These are phyloP conservation scores for Didymella pinodella DNA, from an alignment of 2,329 filamentous ascomycete species.

Conservation along the genomic window DNA sequence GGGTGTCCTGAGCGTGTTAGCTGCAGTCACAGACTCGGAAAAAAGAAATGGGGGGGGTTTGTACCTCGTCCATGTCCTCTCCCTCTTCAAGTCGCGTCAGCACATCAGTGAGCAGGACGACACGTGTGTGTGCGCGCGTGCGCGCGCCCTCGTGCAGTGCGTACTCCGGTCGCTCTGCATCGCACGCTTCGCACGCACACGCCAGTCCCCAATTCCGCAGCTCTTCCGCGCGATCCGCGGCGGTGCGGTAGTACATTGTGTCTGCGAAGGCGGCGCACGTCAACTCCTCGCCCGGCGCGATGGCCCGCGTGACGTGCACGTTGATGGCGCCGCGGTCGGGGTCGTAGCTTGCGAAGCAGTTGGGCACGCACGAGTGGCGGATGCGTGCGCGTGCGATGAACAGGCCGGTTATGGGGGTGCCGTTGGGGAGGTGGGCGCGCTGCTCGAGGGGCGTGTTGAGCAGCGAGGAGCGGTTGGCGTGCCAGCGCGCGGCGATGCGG, in stretches of 20 bases:
- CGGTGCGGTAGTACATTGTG: conserved; percentile 18
- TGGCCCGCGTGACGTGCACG: conserved; percentile 19
- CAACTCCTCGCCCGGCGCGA: conserved; percentile 21
- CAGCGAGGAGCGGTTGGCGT: conserved; percentile 16
- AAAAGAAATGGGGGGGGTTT: neutral
- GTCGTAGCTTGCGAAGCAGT: conserved; percentile 25
- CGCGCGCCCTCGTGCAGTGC: conserved; percentile 14
- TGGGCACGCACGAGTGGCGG: conserved; percentile 38
- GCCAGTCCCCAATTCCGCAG: conserved; percentile 10
- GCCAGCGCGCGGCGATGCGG: conserved; percentile 26
- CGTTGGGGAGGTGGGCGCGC: neutral
- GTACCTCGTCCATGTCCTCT: neutral
- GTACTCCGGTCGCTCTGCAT: conserved; percentile 3
- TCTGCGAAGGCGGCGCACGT: conserved; percentile 15
- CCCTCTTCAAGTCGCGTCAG: conserved; percentile 4
- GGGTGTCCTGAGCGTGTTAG: conserved; percentile 6
- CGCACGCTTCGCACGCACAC: conserved; percentile 26
- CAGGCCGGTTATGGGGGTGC: conserved; percentile 24
- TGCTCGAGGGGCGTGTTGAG: conserved; percentile 6
- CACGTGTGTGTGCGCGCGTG: conserved; percentile 7
- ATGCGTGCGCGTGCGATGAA: conserved; percentile 46
- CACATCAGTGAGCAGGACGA: conserved; percentile 1
- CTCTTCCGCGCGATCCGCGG: conserved; percentile 6
- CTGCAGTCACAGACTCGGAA: neutral
- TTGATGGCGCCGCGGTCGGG: conserved; percentile 14